Evolutionary conservation across 768 basidiomycete species (phyloP).

Genomic region (Suillus variegatus): DNA sequence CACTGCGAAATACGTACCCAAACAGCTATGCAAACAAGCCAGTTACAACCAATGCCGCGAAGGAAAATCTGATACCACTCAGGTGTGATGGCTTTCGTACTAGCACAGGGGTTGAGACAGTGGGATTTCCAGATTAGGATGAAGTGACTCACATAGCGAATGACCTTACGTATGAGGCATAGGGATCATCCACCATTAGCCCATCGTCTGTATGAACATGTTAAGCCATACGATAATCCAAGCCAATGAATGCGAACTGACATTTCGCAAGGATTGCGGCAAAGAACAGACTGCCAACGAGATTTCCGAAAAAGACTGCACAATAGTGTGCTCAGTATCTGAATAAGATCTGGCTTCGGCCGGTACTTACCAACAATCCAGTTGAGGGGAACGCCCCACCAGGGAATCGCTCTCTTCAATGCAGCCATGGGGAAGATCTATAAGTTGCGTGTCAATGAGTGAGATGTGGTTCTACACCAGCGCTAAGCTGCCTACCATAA

Average conservation of each 20-base stretch:
- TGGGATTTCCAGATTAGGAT: neutral
- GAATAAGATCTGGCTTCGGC: neutral
- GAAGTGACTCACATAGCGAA: slow-evolving; percentile 59
- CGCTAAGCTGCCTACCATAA: slow-evolving; percentile 52
- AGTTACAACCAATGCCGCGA: slow-evolving; percentile 75
- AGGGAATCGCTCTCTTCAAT: slow-evolving; percentile 59
- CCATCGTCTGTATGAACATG: slow-evolving; percentile 48
- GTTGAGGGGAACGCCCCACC: slow-evolving; percentile 70
- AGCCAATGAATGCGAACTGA: slow-evolving; percentile 33
- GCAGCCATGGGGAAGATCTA: slow-evolving; percentile 73
- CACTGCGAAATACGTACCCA: slow-evolving; percentile 52
- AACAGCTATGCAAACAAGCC: slow-evolving; percentile 71
- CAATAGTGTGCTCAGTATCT: slow-evolving; percentile 8
- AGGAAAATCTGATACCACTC: slow-evolving; percentile 74
- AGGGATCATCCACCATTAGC: slow-evolving; percentile 59
- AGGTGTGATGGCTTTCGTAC: slow-evolving; percentile 64
- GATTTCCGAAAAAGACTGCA: slow-evolving; percentile 68
- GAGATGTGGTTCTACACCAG: neutral
- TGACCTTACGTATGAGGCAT: slow-evolving; percentile 48
- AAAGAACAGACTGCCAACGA: slow-evolving; percentile 71
- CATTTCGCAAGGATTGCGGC: slow-evolving; percentile 65
- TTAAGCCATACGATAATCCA: slow-evolving; percentile 4
- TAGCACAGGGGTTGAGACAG: slow-evolving; percentile 23
- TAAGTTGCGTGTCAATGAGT: slow-evolving; percentile 4
- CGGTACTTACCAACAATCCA: slow-evolving; percentile 61